Percentiles rank a stretch among this genome's conserved stretches.
Evolutionary conservation across 768 basidiomycete species (phyloP).

Genomic region (Trametes cinnabarina): DNA sequence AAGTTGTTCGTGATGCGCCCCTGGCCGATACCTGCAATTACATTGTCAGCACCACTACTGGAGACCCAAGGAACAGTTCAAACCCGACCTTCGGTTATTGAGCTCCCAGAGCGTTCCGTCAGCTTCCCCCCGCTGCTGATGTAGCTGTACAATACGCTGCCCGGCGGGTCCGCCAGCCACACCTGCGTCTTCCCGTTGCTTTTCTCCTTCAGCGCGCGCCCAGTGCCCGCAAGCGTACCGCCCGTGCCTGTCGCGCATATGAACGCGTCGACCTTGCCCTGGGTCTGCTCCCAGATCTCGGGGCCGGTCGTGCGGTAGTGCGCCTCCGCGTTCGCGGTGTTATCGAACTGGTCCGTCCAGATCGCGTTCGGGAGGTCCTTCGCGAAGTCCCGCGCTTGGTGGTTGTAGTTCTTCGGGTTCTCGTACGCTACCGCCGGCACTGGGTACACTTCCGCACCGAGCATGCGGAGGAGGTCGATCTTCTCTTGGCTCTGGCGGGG

Average conservation of each 20-base stretch:
- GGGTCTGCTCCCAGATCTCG: conserved; percentile 92
- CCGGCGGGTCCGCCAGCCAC: conserved; percentile 97
- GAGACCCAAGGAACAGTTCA: neutral
- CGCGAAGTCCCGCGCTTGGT: conserved; percentile 91
- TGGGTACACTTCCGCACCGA: conserved; percentile 94
- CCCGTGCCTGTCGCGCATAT: conserved; percentile 94
- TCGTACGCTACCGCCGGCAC: conserved; percentile 97
- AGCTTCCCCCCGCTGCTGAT: conserved; percentile 77
- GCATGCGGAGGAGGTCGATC: conserved; percentile 94
- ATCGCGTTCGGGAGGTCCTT: conserved; percentile 71
- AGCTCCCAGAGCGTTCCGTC: conserved; percentile 75
- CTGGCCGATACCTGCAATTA: conserved; percentile 82
- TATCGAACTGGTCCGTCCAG: conserved; percentile 99
- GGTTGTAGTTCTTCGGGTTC: conserved; percentile 95
- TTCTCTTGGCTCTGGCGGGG: conserved; percentile 85
- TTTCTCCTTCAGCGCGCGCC: conserved; percentile 81
- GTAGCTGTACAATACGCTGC: conserved; percentile 86
- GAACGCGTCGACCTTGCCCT: conserved; percentile 83
- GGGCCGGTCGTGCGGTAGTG: conserved; percentile 93
- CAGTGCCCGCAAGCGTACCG: conserved; percentile 89
- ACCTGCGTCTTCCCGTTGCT: conserved; percentile 75
- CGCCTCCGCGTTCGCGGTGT: conserved; percentile 83
- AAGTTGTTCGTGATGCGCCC: conserved; percentile 94
- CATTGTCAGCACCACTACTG: neutral
- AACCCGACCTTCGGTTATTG: conserved; percentile 81